These are phyloP conservation scores for Fraxinus nigra DNA, from an alignment of 305 asterid genomes.

Conservation along the genomic window DNA sequence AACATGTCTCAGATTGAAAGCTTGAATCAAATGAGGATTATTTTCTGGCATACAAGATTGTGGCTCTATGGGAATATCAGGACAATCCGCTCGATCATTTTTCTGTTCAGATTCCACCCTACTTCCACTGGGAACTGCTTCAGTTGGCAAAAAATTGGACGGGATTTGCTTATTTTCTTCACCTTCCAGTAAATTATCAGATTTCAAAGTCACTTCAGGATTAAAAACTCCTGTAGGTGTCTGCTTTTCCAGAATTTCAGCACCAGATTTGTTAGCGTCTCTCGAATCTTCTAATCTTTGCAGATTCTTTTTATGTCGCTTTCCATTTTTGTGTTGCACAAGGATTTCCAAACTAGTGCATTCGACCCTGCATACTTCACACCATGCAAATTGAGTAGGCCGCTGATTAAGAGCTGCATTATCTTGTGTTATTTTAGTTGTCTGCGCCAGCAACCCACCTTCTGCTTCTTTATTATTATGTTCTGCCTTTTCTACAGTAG, in stretches of 20 bases:
- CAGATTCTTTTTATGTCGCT: constrained; percentile 33
- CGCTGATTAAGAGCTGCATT: neutral
- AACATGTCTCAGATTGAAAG: constrained; percentile 6
- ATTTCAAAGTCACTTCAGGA: neutral
- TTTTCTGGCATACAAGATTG: neutral
- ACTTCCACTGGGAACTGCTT: constrained; percentile 8
- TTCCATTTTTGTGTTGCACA: constrained; percentile 28
- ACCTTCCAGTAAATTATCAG: neutral
- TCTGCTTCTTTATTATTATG: neutral
- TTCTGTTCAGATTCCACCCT: constrained; percentile 4
- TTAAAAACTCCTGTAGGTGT: constrained; percentile 13
- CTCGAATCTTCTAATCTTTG: constrained; percentile 13
- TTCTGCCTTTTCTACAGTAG: constrained; percentile 1
- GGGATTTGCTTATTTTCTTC: constrained; percentile 4
- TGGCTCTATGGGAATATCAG: constrained; percentile 11
- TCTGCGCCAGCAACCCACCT: neutral
- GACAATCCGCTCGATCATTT: neutral
- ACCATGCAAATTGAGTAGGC: constrained; percentile 16
- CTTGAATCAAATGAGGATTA: neutral
- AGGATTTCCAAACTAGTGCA: constrained; percentile 26
- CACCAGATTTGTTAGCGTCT: neutral
- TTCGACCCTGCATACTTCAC: constrained; percentile 30
- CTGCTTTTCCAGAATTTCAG: constrained; percentile 2
- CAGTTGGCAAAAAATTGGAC: constrained; percentile 11
- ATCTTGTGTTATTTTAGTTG: neutral